Percentiles rank a stretch among this genome's conserved stretches.
Evolutionary conservation across 148 eudicot genomes (phyloP).

Genomic region (Chenopodium album): DNA sequence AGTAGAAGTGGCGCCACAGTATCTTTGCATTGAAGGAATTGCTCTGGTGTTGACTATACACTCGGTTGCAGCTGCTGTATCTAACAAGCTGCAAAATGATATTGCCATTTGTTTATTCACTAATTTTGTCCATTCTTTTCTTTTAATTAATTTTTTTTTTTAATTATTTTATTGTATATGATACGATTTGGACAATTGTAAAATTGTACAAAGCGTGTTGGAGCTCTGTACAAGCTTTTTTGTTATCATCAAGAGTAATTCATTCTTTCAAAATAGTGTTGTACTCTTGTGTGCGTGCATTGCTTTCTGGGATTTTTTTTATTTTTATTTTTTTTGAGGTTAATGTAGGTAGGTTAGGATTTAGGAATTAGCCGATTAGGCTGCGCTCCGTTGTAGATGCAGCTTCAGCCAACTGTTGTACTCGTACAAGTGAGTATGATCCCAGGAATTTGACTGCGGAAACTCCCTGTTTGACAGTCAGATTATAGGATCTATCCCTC

Average conservation of each 20-base stretch:
- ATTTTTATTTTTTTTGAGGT: not conserved
- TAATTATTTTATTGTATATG: constrained; percentile 16
- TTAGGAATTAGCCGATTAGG: not conserved
- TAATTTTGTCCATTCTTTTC: constrained; percentile 24
- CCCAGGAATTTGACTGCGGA: not conserved
- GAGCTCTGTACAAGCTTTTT: constrained; percentile 18
- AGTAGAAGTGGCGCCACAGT: not conserved
- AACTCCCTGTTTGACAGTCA: not conserved
- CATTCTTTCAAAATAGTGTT: constrained; percentile 9
- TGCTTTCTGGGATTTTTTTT: not conserved
- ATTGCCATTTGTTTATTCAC: constrained; percentile 5
- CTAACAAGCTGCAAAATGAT: constrained; percentile 47
- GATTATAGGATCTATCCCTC: not conserved
- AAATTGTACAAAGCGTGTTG: constrained; percentile 26
- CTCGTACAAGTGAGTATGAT: not conserved
- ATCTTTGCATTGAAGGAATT: constrained; percentile 20
- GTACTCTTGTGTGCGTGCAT: not conserved
- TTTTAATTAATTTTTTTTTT: not conserved
- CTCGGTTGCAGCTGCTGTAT: constrained; percentile 46
- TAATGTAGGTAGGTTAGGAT: not conserved
- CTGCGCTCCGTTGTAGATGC: not conserved
- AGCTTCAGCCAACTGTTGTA: no score
- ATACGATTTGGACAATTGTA: constrained; percentile 13
- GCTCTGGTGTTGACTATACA: constrained; percentile 26
- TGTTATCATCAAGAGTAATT: not conserved